Percentiles rank a stretch among this genome's conserved stretches.
These are phyloP conservation scores for Hypoxylon rubiginosum DNA, from an alignment of 2,329 filamentous ascomycete genomes.

Conservation along the genomic window DNA sequence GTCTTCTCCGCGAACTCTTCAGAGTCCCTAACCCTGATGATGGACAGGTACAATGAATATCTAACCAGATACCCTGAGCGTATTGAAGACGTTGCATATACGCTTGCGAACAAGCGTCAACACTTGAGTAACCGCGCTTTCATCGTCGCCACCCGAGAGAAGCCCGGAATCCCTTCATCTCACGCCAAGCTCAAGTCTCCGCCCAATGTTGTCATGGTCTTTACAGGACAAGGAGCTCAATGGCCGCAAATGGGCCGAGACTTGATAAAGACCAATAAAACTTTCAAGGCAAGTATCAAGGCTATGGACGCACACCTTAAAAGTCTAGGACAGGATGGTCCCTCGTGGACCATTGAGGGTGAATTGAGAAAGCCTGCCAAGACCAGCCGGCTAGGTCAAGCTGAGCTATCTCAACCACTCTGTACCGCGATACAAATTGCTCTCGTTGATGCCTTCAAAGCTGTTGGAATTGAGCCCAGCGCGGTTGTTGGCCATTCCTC, in stretches of 20 bases:
- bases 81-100: no score
- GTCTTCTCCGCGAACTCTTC: conserved; percentile 34
- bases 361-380: conserved; percentile 29
- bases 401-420: conserved; percentile 49
- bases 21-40: no score
- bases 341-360: conserved; percentile 13
- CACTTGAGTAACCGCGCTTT: no score
- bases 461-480: conserved; percentile 26
- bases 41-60: no score
- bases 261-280: conserved; percentile 24
- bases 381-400: conserved; percentile 38
- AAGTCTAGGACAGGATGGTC: neutral
- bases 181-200: no score
- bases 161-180: neutral
- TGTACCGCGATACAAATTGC: conserved; percentile 45
- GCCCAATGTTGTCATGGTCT: conserved; percentile 36
- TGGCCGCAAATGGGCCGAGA: conserved; percentile 43
- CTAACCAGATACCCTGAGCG: no score
- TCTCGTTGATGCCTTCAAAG: conserved; percentile 33
- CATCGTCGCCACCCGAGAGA: neutral
- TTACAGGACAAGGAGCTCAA: conserved; percentile 45
- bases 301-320: neutral
- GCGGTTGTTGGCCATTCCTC: conserved; percentile 49
- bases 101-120: no score
- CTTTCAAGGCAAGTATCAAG: conserved; percentile 12